Evolutionary conservation across 2,329 filamentous ascomycete species (phyloP), one percentile per base, ranked within the genome.

Genomic region (Stemphylium lycopersici): DNA sequence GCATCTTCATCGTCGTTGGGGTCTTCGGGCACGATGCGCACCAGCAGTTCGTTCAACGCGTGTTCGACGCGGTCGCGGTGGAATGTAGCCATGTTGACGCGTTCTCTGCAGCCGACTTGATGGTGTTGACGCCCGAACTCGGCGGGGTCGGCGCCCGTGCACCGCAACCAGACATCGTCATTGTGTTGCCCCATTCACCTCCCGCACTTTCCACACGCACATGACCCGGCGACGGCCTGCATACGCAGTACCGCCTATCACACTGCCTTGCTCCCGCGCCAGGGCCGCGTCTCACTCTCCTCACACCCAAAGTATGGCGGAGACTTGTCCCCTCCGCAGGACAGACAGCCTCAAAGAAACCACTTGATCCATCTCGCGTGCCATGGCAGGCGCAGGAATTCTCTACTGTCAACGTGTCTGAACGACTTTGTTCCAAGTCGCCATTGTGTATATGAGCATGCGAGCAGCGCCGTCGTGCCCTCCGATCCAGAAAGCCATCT

Each of bases 1-100:
- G 79, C 77, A n/a, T 84, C 85, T 58, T 90, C 86, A 68, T 87
- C 84, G 64, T 91, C 87, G 60, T 84, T 79, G 36, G 84, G 81
- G 59, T 87, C 82, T 44, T 82, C 79, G 50, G 90, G 89, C 51
- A 95, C 81, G 55, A 93, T 80, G 70, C 89, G 88, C 66, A 87
- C 81, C 71, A 96, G 87, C 71, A 96, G 83, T 76, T 89, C 88
- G 73, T 90, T 86, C 72, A 96, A 87, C 73, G 90, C 91, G 74
- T 87, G 87, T 72, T 88, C 86, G 77, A 96, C 85, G 79, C 90
- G 90, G 75, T 86, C 77, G 36, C 65, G 65, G 60, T 73, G 72
- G 61, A 72, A 67, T 26, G 63, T 58, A 16, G 69, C 67, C 71
- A 73, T 72, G 59, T 26, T 52, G 69, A 62, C 68, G 67, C 70